phyloP scores from a whole-genome alignment of 2,329 filamentous ascomycete genomes.

The Alternaria conjuncta region DNA sequence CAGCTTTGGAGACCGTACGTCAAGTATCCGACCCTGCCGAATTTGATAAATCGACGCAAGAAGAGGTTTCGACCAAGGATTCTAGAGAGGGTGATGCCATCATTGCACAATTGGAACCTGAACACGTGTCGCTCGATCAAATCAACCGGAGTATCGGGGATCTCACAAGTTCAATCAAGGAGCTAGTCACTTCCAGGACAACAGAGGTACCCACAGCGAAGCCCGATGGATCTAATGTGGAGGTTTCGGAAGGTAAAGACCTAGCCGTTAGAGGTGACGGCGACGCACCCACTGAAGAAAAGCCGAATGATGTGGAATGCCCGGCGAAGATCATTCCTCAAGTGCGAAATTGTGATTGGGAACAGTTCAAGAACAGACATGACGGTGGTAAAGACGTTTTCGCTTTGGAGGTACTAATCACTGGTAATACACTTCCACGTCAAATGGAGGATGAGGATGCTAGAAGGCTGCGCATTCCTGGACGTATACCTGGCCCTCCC shows the following conservation, averaged over 20 bases:
- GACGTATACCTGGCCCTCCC: background rate
- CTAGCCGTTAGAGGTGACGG: fast-evolving
- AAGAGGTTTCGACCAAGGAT: background rate
- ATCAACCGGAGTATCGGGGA: background rate
- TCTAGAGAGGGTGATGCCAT: background rate
- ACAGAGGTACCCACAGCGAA: background rate
- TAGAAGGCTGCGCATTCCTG: background rate
- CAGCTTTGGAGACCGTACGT: background rate
- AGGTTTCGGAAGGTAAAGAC: too few relatives aligned
- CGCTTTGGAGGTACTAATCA: background rate
- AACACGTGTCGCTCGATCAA: background rate
- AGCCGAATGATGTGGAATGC: fast-evolving
- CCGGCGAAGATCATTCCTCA: background rate
- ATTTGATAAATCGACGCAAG: background rate
- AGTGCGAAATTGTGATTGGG: background rate
- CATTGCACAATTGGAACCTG: background rate
- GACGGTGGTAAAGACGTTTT: background rate
- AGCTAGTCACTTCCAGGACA: background rate
- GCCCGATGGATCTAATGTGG: too few relatives aligned
- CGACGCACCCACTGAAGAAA: fast-evolving
- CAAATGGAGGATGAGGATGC: background rate
- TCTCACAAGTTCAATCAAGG: background rate
- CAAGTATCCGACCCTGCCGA: background rate
- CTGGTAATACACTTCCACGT: background rate
- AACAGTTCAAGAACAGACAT: background rate